Base-by-base conservation (phyloP, 208 protist genomes). In the Trichomonas tenax region DNA sequence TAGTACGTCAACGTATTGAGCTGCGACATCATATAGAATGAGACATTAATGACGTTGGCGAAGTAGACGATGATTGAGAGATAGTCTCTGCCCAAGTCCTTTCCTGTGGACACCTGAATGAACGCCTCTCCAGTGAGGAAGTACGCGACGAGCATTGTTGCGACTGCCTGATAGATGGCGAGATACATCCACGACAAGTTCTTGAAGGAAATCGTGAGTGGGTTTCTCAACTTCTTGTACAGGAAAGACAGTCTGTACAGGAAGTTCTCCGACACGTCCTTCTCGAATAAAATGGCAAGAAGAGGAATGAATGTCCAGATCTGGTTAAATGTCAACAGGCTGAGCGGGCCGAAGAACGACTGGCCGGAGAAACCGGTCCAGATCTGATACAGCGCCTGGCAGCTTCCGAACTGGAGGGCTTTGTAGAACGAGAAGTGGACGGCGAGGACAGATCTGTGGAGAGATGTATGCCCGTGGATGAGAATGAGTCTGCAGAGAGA, bases 391-490 rank as follows among this genome's bases (percentile, higher is more conserved):
- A 51, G 36, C 1, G 86, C 21, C 46, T 93, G 86, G 31, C 86
- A 93, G 3, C 45, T 51, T 11, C 40, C 86, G 38, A 93, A 51
- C 31, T 36, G 8, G 0, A 93, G 17, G 15, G 44, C 86, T 93
- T 93, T 93, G n/a, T 93, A 93, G 44, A 93, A 93, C 9, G 40
- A 48, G 31, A 93, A 93, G 45, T 93, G 40, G 45, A 93, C 86
- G 26, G 44, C 44, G n/a, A 93, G 44, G 15, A 93, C 86, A 51
- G 86, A 93, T 51, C 86, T 41, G 45, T 93, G 86, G 26, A 93
- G 44, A 31, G 86, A 8, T 38, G 41, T 41, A 15, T 93, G 86
- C 10, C 86, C 86, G 45, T 93, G 86, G 51, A 93, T 93, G 31
- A 93, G 45, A 21, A 93, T 58, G 2, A 93, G 31, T 0, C 86